These are phyloP conservation scores for Cryptococcus jaspeensis DNA, from an alignment of 1,284 basidiomycete genomes.

Conservation along the genomic window DNA sequence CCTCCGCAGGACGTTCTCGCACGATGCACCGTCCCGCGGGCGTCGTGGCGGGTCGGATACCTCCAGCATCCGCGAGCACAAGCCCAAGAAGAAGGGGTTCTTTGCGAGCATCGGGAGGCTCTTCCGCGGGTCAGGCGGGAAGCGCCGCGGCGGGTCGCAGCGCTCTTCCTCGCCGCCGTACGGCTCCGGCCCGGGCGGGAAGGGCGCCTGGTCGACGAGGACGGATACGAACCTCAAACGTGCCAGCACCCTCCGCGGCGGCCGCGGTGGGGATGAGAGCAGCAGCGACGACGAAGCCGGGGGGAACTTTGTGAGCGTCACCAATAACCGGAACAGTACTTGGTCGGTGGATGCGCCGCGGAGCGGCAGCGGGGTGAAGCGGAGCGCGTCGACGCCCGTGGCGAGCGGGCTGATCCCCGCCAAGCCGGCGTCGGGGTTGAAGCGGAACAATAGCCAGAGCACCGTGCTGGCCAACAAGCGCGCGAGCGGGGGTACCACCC, in stretches of 20 bases:
- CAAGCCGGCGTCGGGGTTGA: slow-evolving; percentile 29
- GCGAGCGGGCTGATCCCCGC: slow-evolving; percentile 39
- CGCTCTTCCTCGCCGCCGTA: slow-evolving; percentile 39
- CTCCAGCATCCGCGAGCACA: slow-evolving; percentile 32
- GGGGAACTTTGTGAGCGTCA: slow-evolving; percentile 42
- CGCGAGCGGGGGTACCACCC: slow-evolving; percentile 10
- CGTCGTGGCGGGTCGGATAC: slow-evolving; percentile 29
- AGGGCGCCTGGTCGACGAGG: slow-evolving; percentile 43
- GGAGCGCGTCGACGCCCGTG: slow-evolving; percentile 31
- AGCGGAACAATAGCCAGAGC: slow-evolving; percentile 31
- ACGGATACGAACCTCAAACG: slow-evolving; percentile 48
- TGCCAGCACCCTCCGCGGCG: slow-evolving; percentile 19
- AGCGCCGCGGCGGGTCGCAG: slow-evolving; percentile 20
- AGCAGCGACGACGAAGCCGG: slow-evolving; percentile 39
- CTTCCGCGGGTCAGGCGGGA: slow-evolving; percentile 36
- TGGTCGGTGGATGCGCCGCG: slow-evolving; percentile 36
- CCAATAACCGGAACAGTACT: slow-evolving; percentile 40
- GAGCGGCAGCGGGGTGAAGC: slow-evolving; percentile 16
- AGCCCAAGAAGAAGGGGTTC: slow-evolving; percentile 46
- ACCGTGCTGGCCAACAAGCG: slow-evolving; percentile 29
- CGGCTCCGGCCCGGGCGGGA: slow-evolving; percentile 21
- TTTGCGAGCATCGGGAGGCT: slow-evolving; percentile 44
- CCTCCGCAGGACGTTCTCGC: slow-evolving; percentile 41
- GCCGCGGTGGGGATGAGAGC: slow-evolving; percentile 34
- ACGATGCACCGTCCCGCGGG: slow-evolving; percentile 17